These are phyloP conservation scores for Mycena citricolor DNA, from an alignment of 1,284 basidiomycete genomes.

Conservation along the genomic window DNA sequence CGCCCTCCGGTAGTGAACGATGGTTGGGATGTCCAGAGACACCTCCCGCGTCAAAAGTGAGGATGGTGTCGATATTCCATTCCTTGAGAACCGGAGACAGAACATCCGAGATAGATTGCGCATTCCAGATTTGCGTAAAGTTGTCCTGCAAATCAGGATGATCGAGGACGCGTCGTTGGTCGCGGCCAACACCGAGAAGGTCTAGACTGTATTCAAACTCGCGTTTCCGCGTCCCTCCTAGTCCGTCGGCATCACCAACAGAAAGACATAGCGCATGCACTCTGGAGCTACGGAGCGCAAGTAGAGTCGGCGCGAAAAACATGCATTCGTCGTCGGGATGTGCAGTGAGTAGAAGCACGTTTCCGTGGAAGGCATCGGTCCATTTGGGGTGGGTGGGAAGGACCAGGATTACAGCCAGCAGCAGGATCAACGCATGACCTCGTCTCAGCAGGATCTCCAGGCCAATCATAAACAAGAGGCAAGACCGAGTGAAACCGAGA, in stretches of 20 bases:
- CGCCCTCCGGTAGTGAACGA: constrained; percentile 66
- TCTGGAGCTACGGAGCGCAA: constrained; percentile 51
- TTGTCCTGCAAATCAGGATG: constrained; percentile 78
- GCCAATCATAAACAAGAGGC: too few species aligned
- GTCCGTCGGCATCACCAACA: constrained; percentile 77
- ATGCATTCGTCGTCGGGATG: constrained; percentile 92
- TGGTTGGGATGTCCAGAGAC: constrained; percentile 93
- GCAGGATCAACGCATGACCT: too few species aligned
- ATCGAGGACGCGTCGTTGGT: constrained; percentile 65
- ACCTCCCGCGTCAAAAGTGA: constrained; percentile 87
- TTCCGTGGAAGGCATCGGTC: constrained; percentile 22
- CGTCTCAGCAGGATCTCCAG: too few species aligned
- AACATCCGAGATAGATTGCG: constrained; percentile 57
- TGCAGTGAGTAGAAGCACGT: constrained; percentile 73
- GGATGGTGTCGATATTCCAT: constrained; percentile 66
- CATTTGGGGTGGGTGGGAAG: too few species aligned
- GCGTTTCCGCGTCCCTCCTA: constrained; percentile 60
- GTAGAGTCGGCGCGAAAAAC: constrained; percentile 86
- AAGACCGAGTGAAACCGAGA: too few species aligned
- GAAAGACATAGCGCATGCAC: constrained; percentile 63
- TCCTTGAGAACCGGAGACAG: constrained; percentile 59
- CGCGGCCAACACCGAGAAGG: constrained; percentile 63
- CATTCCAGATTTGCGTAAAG: constrained; percentile 69
- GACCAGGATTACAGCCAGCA: too few species aligned
- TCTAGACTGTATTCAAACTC: constrained; percentile 75